Evolutionary conservation across 768 basidiomycete species (phyloP).

Genomic region (Mycena kentingensis): DNA sequence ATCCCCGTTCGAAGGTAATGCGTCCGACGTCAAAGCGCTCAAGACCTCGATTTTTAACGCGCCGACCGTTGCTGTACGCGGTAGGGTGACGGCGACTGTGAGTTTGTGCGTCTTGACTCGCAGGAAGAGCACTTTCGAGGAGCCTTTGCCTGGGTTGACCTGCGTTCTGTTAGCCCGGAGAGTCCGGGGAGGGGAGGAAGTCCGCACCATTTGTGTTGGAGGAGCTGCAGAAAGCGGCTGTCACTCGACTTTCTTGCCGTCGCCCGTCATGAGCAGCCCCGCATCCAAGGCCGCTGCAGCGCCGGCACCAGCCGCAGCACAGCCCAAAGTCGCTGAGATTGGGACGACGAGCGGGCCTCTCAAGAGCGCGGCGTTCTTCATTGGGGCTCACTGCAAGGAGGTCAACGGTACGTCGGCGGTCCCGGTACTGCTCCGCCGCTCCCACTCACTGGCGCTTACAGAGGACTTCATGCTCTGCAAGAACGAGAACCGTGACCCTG

Average conservation of each 20-base stretch:
- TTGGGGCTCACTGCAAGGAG: conserved; percentile 93
- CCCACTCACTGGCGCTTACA: conserved; percentile 43
- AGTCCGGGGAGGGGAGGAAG: too few relatives aligned
- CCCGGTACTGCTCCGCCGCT: background rate
- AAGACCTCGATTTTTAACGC: conserved; percentile 66
- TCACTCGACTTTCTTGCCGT: background rate
- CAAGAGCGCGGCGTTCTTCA: conserved; percentile 96
- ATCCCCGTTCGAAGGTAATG: conserved; percentile 32
- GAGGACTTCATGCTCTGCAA: conserved; percentile 99
- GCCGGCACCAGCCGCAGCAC: conserved; percentile 3
- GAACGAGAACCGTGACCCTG: conserved; percentile 85
- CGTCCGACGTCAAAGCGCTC: conserved; percentile 56
- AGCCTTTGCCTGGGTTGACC: too few relatives aligned
- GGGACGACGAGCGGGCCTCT: conserved; percentile 90
- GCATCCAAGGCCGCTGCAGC: background rate
- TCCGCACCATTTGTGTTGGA: too few relatives aligned
- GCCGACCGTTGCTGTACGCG: conserved; percentile 55
- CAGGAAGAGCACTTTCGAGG: background rate
- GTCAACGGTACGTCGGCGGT: conserved; percentile 78
- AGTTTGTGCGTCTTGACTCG: conserved; percentile 69
- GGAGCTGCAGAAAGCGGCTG: too few relatives aligned
- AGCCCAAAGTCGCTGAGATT: conserved; percentile 84
- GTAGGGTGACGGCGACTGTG: conserved; percentile 60
- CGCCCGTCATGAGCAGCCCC: background rate
- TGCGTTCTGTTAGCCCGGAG: too few relatives aligned